phyloP scores from a whole-genome alignment of 1,284 basidiomycete genomes.

The Meira miltonrushii region DNA sequence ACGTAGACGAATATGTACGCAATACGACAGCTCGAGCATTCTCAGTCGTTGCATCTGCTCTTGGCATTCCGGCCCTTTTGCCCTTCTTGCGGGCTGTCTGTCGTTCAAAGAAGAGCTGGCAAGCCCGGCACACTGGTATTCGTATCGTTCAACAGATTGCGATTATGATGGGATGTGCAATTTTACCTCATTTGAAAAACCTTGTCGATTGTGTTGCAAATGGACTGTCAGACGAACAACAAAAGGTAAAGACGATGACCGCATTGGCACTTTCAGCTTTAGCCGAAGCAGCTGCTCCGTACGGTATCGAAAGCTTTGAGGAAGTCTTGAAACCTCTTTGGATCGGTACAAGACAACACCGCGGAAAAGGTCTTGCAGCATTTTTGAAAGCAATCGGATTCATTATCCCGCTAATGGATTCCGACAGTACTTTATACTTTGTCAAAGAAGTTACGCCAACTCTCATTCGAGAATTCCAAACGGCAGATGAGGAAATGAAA shows the following conservation, averaged over 20 bases:
- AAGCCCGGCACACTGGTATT: slow-evolving; percentile 97
- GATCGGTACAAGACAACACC: slow-evolving; percentile 94
- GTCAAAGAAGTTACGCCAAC: slow-evolving; percentile 52
- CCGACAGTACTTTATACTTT: slow-evolving; percentile 61
- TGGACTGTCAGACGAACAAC: slow-evolving; percentile 93
- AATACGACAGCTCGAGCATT: slow-evolving; percentile 99
- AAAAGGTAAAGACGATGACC: slow-evolving; percentile 98
- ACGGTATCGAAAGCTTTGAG: slow-evolving; percentile 99
- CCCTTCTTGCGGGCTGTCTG: slow-evolving; percentile 98
- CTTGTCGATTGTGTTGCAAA: slow-evolving; percentile 94
- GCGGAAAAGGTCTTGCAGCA: slow-evolving; percentile 94
- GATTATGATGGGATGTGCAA: slow-evolving; percentile 99
- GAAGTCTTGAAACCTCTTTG: slow-evolving; percentile 96
- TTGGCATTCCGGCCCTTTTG: slow-evolving; percentile 92
- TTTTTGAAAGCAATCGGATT: slow-evolving; percentile 99
- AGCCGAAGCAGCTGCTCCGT: slow-evolving; percentile 93
- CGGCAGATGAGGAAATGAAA: slow-evolving; percentile 99
- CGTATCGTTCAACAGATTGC: slow-evolving; percentile 99
- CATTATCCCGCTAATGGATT: slow-evolving; percentile 99
- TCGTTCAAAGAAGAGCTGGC: slow-evolving; percentile 98
- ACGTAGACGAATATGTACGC: slow-evolving; percentile 97
- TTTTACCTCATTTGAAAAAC: slow-evolving; percentile 91
- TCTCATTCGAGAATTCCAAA: slow-evolving; percentile 96
- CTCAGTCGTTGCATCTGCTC: slow-evolving; percentile 95
- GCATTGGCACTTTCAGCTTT: slow-evolving; percentile 91